phyloP scores from a whole-genome alignment of 345 rosid species.

The Geranium brycei region DNA sequence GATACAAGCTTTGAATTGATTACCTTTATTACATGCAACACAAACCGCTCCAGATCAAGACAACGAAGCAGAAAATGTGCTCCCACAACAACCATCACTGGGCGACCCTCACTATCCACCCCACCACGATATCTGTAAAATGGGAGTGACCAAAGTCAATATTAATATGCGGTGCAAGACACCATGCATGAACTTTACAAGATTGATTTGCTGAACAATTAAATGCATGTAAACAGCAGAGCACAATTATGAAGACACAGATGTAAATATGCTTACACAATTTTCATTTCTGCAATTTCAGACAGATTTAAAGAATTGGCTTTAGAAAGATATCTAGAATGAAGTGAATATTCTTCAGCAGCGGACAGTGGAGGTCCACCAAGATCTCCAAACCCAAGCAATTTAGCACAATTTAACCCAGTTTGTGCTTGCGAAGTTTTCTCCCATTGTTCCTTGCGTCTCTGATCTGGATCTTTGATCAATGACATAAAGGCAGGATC shows the following conservation, averaged over 20 bases:
- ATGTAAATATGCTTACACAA: constrained; percentile 48
- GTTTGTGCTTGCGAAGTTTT: constrained; percentile 69
- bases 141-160: constrained; percentile 10
- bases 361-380: constrained; percentile 71
- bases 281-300: constrained; percentile 95
- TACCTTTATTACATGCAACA: constrained; percentile 74
- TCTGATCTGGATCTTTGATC: constrained; percentile 91
- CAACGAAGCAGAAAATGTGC: constrained; percentile 93
- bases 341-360: constrained; percentile 92
- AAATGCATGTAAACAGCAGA: no score
- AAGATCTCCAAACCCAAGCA: constrained; percentile 88
- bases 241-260: neutral
- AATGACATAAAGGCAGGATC: constrained; percentile 98
- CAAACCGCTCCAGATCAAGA: constrained; percentile 85
- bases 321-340: constrained; percentile 90
- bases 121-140: constrained; percentile 82
- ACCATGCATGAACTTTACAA: neutral
- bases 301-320: constrained; percentile 89
- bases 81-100: constrained; percentile 97
- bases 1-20: constrained; percentile 2
- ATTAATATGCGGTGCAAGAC: constrained; percentile 2
- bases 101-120: constrained; percentile 83
- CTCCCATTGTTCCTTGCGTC: constrained; percentile 93
- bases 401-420: constrained; percentile 73
- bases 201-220: no score